phyloP scores from a whole-genome alignment of 352 stramenopile species.

The Phytophthora tentaculata region DNA sequence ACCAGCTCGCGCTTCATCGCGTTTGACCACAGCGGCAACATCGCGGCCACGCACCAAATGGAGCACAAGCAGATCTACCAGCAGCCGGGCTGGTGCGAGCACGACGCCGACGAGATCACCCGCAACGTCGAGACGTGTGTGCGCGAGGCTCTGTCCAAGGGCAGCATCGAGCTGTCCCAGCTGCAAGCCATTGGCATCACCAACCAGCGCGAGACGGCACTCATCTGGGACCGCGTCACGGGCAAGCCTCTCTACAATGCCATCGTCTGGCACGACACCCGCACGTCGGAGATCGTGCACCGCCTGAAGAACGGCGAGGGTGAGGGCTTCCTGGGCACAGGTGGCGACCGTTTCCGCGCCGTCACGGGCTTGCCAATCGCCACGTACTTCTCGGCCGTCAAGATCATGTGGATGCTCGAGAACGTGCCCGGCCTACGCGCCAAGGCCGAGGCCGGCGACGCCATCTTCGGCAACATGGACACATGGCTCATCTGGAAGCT shows the following conservation, averaged over 20 bases:
- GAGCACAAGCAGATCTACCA: constrained; percentile 98
- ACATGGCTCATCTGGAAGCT: constrained; percentile 97
- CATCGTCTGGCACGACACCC: constrained; percentile 99
- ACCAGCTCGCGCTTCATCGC: constrained; percentile 96
- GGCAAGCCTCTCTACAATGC: constrained; percentile 98
- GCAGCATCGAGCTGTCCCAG: constrained; percentile 67
- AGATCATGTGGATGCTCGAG: constrained; percentile 98
- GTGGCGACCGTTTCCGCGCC: constrained; percentile 70
- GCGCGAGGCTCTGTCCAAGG: constrained; percentile 70
- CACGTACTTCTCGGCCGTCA: constrained; percentile 98
- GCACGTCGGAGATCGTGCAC: constrained; percentile 93
- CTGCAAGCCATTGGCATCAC: constrained; percentile 97
- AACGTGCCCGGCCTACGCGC: constrained; percentile 90
- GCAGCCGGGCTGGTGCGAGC: constrained; percentile 96
- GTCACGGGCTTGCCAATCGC: constrained; percentile 96
- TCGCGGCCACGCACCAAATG: constrained; percentile 93
- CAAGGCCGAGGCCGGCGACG: constrained; percentile 87
- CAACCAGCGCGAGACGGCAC: constrained; percentile 98
- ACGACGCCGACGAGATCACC: constrained; percentile 97
- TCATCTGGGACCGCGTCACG: constrained; percentile 97
- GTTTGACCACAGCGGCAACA: constrained; percentile 90
- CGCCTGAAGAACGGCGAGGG: constrained; percentile 71
- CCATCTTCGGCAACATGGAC: constrained; percentile 98
- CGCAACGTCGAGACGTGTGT: constrained; percentile 85
- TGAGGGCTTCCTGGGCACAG: constrained; percentile 56